Percentiles rank a stretch among this genome's conserved stretches.
These are phyloP conservation scores for Periglandula ipomoeae DNA, from an alignment of 2,329 filamentous ascomycete genomes.

Conservation along the genomic window DNA sequence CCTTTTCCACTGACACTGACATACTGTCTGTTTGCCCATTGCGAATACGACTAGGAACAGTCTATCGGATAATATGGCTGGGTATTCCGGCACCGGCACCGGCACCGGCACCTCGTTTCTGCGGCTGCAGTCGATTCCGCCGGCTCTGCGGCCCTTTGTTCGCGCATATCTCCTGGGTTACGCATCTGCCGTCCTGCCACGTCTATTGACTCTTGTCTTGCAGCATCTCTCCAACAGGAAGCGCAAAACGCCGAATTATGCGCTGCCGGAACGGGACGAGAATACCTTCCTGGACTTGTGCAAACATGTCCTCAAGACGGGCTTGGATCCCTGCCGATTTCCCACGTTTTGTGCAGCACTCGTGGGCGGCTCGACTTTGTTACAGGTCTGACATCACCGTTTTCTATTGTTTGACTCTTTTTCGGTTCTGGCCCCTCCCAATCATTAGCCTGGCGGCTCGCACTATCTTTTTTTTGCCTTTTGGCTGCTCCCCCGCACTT, in stretches of 20 bases:
- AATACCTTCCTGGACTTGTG: conserved; percentile 23
- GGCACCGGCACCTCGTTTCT: conserved; percentile 2
- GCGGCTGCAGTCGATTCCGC: conserved; percentile 31
- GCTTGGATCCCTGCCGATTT: conserved; percentile 47
- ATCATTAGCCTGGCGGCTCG: neutral
- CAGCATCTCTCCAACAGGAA: conserved; percentile 35
- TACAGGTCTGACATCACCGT: conserved; percentile 34
- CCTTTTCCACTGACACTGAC: neutral
- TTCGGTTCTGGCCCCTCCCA: neutral
- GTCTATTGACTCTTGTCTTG: conserved; percentile 45
- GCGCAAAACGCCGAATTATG: conserved; percentile 18
- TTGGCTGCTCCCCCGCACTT: neutral
- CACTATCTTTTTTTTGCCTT: neutral
- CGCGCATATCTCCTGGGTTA: conserved; percentile 54
- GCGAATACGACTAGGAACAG: no score
- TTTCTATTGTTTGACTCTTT: neutral
- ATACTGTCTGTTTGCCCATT: no score
- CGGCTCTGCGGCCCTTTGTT: conserved; percentile 43
- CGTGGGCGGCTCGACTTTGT: conserved; percentile 49
- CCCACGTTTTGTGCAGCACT: conserved; percentile 54
- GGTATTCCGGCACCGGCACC: no score
- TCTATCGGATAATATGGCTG: no score
- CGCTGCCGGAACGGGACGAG: conserved; percentile 18
- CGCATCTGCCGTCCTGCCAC: conserved; percentile 47
- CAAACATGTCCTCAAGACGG: conserved; percentile 36